A percentile compares a stretch with the other conserved stretches of the same genome.
phyloP scores from a whole-genome alignment of 2,329 filamentous ascomycete genomes.

The Mycosphaerella arachidis region DNA sequence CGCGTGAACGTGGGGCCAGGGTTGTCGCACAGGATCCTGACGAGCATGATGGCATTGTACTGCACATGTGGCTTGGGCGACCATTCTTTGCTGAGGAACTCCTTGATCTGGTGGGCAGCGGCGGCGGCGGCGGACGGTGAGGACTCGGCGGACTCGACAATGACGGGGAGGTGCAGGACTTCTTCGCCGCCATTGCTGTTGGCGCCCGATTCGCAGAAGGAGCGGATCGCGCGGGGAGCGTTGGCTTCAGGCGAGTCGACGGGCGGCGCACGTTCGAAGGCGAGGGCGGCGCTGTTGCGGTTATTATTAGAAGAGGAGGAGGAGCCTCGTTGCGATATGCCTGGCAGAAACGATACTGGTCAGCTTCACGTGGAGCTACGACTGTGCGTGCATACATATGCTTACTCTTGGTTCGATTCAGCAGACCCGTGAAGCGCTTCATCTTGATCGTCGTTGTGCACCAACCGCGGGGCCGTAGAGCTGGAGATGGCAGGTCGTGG shows the following conservation, averaged over 20 bases:
- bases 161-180: constrained; percentile 84
- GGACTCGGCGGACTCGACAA: constrained; percentile 92
- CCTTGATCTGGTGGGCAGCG: constrained; percentile 74
- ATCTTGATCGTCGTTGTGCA: constrained; percentile 1
- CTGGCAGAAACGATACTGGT: not conserved
- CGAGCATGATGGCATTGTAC: constrained; percentile 94
- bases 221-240: constrained; percentile 62
- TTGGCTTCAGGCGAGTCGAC: constrained; percentile 61
- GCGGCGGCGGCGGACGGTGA: constrained; percentile 80
- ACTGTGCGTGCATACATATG: not conserved
- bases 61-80: constrained; percentile 63
- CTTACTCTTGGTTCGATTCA: constrained; percentile 18
- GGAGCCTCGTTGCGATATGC: not conserved
- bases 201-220: constrained; percentile 71
- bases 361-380: not conserved
- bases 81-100: constrained; percentile 69
- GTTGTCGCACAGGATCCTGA: constrained; percentile 88
- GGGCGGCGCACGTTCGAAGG: constrained; percentile 21
- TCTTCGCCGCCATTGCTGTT: constrained; percentile 66
- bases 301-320: not conserved
- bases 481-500: too few relatives aligned
- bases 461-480: not conserved
- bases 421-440: constrained; percentile 18
- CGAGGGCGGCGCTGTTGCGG: constrained; percentile 2
- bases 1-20: constrained; percentile 87